Conservation (phyloP, 768 basidiomycete genomes). For the Coprinopsis sp. region DNA sequence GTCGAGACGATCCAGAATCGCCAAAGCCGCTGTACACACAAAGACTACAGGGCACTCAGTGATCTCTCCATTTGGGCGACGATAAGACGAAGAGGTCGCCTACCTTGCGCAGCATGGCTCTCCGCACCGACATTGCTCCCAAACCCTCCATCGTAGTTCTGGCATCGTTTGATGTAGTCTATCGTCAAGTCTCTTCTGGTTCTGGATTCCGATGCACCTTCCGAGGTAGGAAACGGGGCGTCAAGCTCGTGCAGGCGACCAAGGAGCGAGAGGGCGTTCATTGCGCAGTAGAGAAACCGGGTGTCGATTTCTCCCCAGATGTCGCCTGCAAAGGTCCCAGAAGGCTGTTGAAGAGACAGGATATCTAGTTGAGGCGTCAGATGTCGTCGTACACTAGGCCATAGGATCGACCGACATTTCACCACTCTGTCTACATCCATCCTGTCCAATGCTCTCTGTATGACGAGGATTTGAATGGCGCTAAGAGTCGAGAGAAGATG, state of each 20-base stretch:
- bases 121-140: slow-evolving; percentile 82
- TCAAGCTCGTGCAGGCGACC: slow-evolving; percentile 69
- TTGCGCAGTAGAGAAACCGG: slow-evolving; percentile 85
- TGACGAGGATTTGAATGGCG: slow-evolving; percentile 88
- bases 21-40: slow-evolving; percentile 82
- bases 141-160: slow-evolving; percentile 96
- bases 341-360: slow-evolving; percentile 75
- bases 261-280: slow-evolving; percentile 77
- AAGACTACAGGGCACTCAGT: slow-evolving; percentile 53
- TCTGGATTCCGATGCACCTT: no score
- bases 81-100: slow-evolving; percentile 8
- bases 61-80: background rate
- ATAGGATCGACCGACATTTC: slow-evolving; percentile 51
- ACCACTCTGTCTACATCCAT: slow-evolving; percentile 68
- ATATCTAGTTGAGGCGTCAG: slow-evolving; percentile 51
- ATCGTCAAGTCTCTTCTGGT: slow-evolving; percentile 63
- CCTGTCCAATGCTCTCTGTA: slow-evolving; percentile 73
- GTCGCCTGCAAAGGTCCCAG: slow-evolving; percentile 90
- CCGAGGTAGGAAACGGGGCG: no score
- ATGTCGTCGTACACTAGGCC: background rate
- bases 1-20: slow-evolving; percentile 82
- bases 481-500: slow-evolving; percentile 84
- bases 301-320: slow-evolving; percentile 90
- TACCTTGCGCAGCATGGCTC: slow-evolving; percentile 90
- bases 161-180: slow-evolving; percentile 68